A percentile compares a stretch with the other conserved stretches of the same genome.
Conservation (phyloP, 1,284 basidiomycete species). For the Trichosporon sp. region DNA sequence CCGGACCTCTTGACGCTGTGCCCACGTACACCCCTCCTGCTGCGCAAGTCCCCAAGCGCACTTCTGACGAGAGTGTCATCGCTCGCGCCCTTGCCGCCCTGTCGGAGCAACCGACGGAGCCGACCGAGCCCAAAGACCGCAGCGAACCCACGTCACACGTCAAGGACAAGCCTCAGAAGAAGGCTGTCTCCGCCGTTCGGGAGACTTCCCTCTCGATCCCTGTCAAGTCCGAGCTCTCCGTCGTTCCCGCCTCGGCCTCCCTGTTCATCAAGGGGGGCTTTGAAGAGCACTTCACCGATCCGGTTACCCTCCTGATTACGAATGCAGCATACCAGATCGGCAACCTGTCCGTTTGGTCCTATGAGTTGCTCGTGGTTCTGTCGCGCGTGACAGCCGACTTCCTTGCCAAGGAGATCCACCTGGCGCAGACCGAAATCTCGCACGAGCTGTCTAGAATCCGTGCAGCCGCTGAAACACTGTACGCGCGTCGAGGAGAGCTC, state of each 20-base stretch:
- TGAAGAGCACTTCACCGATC: constrained; percentile 14
- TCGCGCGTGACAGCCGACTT: constrained; percentile 8
- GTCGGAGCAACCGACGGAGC: not conserved
- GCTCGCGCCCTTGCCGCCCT: constrained; percentile 10
- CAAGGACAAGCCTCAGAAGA: not conserved
- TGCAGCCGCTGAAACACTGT: constrained; percentile 1
- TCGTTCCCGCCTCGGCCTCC: not conserved
- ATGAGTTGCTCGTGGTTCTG: constrained; percentile 6
- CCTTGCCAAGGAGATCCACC: not conserved
- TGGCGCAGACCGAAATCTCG: not conserved
- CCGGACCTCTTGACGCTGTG: constrained; percentile 6
- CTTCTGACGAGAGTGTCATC: constrained; percentile 5
- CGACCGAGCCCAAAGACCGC: not conserved
- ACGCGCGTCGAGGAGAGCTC: not conserved
- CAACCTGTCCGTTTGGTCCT: constrained; percentile 4
- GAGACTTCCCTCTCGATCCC: not conserved
- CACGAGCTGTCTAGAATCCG: constrained; percentile 4
- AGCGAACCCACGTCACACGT: not conserved
- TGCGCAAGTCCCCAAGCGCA: not conserved
- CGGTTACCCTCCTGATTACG: not conserved
- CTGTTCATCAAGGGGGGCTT: not conserved
- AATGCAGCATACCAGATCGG: not conserved
- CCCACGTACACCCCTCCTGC: constrained; percentile 1
- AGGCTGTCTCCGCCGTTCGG: no score
- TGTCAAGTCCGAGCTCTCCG: not conserved